Evolutionary conservation across 768 basidiomycete species (phyloP).

Genomic region (Naganishia friedmannii): DNA sequence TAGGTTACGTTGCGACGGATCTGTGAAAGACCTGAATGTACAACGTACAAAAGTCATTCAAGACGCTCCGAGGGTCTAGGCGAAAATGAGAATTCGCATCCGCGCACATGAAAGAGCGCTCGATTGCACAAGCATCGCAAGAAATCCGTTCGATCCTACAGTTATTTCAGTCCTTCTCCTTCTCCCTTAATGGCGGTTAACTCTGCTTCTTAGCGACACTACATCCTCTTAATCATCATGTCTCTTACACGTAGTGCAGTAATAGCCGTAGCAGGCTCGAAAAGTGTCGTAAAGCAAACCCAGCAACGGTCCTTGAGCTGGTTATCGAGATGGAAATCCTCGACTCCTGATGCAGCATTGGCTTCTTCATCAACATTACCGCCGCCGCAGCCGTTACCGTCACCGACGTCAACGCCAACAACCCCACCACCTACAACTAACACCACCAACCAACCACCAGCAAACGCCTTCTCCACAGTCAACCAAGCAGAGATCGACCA

Average conservation of each 20-base stretch:
- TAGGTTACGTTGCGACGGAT: not conserved
- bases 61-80: not conserved
- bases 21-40: not conserved
- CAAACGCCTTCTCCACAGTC: slow-evolving; percentile 56
- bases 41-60: not conserved
- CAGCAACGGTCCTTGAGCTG: slow-evolving; percentile 5
- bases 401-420: not conserved
- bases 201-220: too few relatives aligned
- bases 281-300: not conserved
- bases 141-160: too few relatives aligned
- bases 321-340: slow-evolving; percentile 12
- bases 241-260: not conserved
- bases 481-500: slow-evolving; percentile 80
- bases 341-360: slow-evolving; percentile 2
- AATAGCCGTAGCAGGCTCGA: not conserved
- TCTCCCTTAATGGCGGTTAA: too few relatives aligned
- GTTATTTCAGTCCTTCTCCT: too few relatives aligned
- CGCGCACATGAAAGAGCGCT: slow-evolving; percentile 14
- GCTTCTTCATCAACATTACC: not conserved
- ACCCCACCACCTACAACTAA: not conserved
- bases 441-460: not conserved
- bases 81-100: slow-evolving; percentile 13
- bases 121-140: too few relatives aligned
- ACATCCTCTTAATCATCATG: not conserved
- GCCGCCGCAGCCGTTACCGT: not conserved